Evolutionary conservation across 352 stramenopile genomes (phyloP).

Genomic region (Pythium aristosporum): DNA sequence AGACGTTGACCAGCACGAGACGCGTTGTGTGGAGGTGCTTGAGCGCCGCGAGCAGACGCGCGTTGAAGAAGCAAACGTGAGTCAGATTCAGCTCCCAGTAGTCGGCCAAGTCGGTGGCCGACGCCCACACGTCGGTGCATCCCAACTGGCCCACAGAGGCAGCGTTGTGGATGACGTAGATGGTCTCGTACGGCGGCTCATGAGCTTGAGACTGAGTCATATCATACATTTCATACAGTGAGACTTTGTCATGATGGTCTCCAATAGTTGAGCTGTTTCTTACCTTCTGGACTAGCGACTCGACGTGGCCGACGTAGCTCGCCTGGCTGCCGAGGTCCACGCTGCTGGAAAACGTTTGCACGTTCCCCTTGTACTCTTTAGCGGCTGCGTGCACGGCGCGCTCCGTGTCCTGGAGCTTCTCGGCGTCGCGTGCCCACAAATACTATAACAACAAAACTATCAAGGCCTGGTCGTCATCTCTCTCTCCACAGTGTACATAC

Average conservation of each 20-base stretch:
- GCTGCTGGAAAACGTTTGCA: constrained; percentile 7
- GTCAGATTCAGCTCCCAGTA: constrained; percentile 23
- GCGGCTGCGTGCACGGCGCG: constrained; percentile 4
- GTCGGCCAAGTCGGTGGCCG: not conserved
- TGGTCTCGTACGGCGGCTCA: constrained; percentile 11
- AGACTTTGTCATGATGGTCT: not conserved
- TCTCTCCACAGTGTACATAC: not conserved
- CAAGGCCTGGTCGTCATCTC: too few species aligned
- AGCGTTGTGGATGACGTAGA: constrained; percentile 20
- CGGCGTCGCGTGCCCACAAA: constrained; percentile 15
- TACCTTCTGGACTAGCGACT: constrained; percentile 12
- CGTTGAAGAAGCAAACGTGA: constrained; percentile 19
- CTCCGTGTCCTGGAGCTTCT: constrained; percentile 23
- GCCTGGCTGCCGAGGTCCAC: constrained; percentile 12
- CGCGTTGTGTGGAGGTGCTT: not conserved
- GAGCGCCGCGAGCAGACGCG: constrained; percentile 10
- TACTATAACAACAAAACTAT: not conserved
- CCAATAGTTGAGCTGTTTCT: not conserved
- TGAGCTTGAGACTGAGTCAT: constrained; percentile 1
- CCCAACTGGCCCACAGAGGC: constrained; percentile 14
- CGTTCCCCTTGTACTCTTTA: not conserved
- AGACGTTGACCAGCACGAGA: constrained; percentile 18
- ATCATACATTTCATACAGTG: not conserved
- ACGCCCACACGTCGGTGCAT: constrained; percentile 16
- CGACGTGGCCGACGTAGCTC: constrained; percentile 14